Percentiles rank a stretch among this genome's conserved stretches.
phyloP scores from a whole-genome alignment of 1,139 yeast genomes.

The Zygosaccharomyces sapae region DNA sequence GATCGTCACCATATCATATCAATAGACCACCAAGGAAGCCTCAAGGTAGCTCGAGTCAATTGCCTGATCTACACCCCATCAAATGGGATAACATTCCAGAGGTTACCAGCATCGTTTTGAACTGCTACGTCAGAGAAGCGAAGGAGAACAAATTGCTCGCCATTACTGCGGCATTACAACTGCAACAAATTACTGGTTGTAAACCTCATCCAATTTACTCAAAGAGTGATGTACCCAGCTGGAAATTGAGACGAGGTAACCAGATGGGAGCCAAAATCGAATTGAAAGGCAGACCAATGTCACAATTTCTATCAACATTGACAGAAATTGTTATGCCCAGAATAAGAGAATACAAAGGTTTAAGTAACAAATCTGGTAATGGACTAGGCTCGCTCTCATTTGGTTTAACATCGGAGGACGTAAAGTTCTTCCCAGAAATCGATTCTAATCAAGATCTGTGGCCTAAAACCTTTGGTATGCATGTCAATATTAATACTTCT shows the following conservation, averaged over 20 bases:
- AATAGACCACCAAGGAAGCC: conserved; percentile 72
- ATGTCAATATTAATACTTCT: conserved; percentile 77
- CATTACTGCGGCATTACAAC: conserved; percentile 70
- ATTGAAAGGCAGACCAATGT: conserved; percentile 75
- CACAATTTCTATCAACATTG: conserved; percentile 79
- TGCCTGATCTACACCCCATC: conserved; percentile 68
- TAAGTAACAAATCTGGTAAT: conserved; percentile 76
- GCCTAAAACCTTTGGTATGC: conserved; percentile 84
- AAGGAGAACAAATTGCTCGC: conserved; percentile 69
- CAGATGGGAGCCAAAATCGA: conserved; percentile 88
- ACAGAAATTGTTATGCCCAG: conserved; percentile 92
- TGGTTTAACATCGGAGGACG: conserved; percentile 75
- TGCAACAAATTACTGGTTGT: conserved; percentile 90
- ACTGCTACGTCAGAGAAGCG: conserved; percentile 75
- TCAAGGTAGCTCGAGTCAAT: conserved; percentile 58
- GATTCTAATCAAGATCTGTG: conserved; percentile 87
- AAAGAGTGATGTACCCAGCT: conserved; percentile 73
- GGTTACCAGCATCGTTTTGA: conserved; percentile 60
- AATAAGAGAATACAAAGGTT: conserved; percentile 80
- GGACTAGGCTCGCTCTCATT: conserved; percentile 79
- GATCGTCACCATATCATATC: conserved; percentile 81
- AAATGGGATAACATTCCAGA: conserved; percentile 66
- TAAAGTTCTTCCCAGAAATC: conserved; percentile 85
- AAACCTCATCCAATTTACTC: conserved; percentile 74
- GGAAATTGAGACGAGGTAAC: conserved; percentile 86